A percentile compares a stretch with the other conserved stretches of the same genome.
These are phyloP conservation scores for Candida taoyuanica DNA, from an alignment of 805 yeast species.

Conservation along the genomic window DNA sequence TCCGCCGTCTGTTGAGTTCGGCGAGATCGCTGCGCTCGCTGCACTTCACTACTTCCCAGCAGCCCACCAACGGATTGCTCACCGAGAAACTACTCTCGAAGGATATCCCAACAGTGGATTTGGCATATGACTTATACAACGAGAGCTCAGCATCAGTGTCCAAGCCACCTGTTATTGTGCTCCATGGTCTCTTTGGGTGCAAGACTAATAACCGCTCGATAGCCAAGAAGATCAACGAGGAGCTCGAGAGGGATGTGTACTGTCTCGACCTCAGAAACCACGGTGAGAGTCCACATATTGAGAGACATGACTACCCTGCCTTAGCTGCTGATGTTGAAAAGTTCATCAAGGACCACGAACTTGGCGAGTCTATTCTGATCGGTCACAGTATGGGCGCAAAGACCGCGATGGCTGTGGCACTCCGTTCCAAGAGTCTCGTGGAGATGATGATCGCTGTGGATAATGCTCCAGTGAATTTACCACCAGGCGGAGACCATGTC, in stretches of 20 bases:
- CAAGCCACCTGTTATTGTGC: constrained; percentile 60
- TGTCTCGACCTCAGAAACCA: constrained; percentile 83
- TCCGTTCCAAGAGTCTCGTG: constrained; percentile 60
- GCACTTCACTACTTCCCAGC: constrained; percentile 6
- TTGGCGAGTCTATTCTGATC: constrained; percentile 51
- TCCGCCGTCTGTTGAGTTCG: constrained; percentile 1
- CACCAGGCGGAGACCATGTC: constrained; percentile 56
- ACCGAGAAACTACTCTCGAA: constrained; percentile 27
- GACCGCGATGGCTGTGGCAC: constrained; percentile 80
- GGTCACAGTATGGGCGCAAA: constrained; percentile 96
- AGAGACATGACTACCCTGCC: constrained; percentile 70
- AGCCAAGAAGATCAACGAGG: constrained; percentile 50
- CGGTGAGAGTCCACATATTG: constrained; percentile 83
- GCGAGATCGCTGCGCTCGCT: constrained; percentile 1
- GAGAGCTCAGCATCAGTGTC: constrained; percentile 26
- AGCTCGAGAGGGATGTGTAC: constrained; percentile 52
- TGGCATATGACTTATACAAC: constrained; percentile 48
- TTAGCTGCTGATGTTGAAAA: constrained; percentile 81
- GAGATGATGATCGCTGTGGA: constrained; percentile 73
- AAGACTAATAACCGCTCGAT: constrained; percentile 76
- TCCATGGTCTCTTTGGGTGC: constrained; percentile 90
- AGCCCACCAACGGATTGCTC: constrained; percentile 15
- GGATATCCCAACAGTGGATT: constrained; percentile 47
- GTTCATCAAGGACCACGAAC: constrained; percentile 43
- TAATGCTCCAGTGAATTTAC: constrained; percentile 77